Evolutionary conservation across 163 green algal genomes (phyloP), one percentile per base, ranked within the genome.

Genomic region (Volvox carteri): DNA sequence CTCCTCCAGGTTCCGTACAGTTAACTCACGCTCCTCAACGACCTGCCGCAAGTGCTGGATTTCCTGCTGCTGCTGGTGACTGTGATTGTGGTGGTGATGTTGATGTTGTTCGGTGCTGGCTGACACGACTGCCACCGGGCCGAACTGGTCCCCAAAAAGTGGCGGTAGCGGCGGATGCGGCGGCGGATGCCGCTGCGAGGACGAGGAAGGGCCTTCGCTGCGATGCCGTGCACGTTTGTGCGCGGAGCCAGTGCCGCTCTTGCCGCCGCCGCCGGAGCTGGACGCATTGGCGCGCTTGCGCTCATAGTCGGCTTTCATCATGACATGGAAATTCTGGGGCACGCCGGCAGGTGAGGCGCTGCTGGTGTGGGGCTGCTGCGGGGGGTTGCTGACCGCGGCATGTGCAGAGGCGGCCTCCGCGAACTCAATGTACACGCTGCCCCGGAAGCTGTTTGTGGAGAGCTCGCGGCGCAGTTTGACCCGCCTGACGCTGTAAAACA

Each of bases 361-460:
- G n/a, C 19, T n/a, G 0, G 41, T n/a, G 25, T 25, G 81, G 33
- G 48, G 83, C 80, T 87, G 80, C 62, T 52, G 62, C 44, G 80
- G 80, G 11, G 80, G 80, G 46, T 33, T 87, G 25, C 44, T 74
- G 33, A 81, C 83, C 0, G 68, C 83, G 12, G 83, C 83, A 39
- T 48, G 37, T 5, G 83, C 83, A 4, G 48, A 37, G 2, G 48
- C 35, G 6, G 37, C 35, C 5, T 83, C 68, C 37, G 39, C 68
- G 46, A 75, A 88, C 68, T 88, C 83, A 14, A 88, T 23, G 21
- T 88, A 88, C 23, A 88, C 81, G 12, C 46, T 73, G 1, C 81
- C 81, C 5, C 81, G 83, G 23, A 88, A 88, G 35, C 33, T 78
- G 68, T 88, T 88, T n/a, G 83, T 81, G 23, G 33, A 67, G 2